Base-by-base conservation (phyloP, 306 rosid species). In the Fagus crenata region DNA sequence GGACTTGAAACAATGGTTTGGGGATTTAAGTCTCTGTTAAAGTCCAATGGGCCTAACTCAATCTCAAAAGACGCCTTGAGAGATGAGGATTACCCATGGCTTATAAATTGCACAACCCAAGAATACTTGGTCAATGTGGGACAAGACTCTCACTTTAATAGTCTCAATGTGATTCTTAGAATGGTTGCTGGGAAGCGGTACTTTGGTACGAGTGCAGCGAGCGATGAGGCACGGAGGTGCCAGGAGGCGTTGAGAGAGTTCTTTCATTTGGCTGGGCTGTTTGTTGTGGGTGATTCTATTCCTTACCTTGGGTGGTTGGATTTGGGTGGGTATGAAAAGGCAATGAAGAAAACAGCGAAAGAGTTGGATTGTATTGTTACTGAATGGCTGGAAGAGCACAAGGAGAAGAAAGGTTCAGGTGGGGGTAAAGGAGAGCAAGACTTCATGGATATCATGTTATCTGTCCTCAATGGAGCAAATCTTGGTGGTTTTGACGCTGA, bases 221-320 rank as follows among this genome's bases (percentile, higher is more conserved):
- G 64, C 11, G 41, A 81, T 6, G 77, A 63, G 73, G 67, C 43
- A 4, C 15, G 69, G 7, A 33, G 55, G 13, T 51, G 73, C 39
- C 54, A 43, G 32, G 77, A 70, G 37, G 65, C 63, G 7, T 4
- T 80, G 1, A 73, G 61, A 42, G 86, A 76, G 17, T 70, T 79
- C 37, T 32, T 79, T 15, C 63, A 1, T 14, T 35, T 81, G 14
- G 1, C 39, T n/a, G 86, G 88, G 1, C 1, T 22, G 63, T 84
- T 79, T 71, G 70, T 81, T 71, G 37, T 73, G 11, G 76, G 77
- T 9, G 89, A 84, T 67, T 85, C 87, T 0, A 13, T 84, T 42
- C 89, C 89, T 22, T 84, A 43, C 36, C 84, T 86, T 4, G 39
- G 83, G 31, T 81, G 87, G 89, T 75, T 79, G 36, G 89, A 86